Percentiles rank a stretch among this genome's conserved stretches.
Conservation (phyloP, 1,284 basidiomycete species). For the Rhodofomes roseus region DNA sequence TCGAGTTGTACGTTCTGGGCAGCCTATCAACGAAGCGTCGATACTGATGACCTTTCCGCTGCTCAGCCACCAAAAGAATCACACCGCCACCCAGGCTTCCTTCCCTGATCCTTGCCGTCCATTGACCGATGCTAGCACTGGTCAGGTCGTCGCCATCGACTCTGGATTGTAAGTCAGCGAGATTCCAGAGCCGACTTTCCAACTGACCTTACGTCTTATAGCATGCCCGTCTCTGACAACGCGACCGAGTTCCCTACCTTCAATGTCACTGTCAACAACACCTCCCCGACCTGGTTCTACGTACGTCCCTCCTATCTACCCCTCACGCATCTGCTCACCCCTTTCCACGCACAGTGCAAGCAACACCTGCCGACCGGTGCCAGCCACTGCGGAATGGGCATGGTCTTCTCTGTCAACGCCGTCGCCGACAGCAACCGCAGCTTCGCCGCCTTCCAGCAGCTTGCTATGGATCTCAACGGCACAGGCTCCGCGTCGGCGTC, state of each 20-base stretch:
- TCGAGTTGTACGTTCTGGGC: slow-evolving; percentile 47
- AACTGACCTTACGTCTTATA: slow-evolving; percentile 17
- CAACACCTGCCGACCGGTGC: slow-evolving; percentile 29
- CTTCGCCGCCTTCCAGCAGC: slow-evolving; percentile 38
- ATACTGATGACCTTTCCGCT: slow-evolving; percentile 1
- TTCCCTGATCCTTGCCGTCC: slow-evolving; percentile 57
- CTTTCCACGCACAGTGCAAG: slow-evolving; percentile 25
- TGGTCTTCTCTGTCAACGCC: slow-evolving; percentile 44
- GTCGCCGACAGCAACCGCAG: slow-evolving; percentile 35
- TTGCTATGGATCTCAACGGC: slow-evolving; percentile 33
- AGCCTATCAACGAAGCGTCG: not conserved
- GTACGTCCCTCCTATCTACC: slow-evolving; percentile 9
- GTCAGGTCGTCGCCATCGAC: slow-evolving; percentile 44
- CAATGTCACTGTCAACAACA: slow-evolving; percentile 54
- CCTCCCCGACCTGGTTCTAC: slow-evolving; percentile 41
- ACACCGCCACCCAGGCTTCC: slow-evolving; percentile 65
- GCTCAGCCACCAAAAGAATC: slow-evolving; percentile 54
- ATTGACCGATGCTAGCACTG: slow-evolving; percentile 35
- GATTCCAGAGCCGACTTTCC: not conserved
- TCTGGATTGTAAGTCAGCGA: slow-evolving; percentile 60
- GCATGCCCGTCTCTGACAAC: slow-evolving; percentile 45
- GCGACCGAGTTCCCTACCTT: slow-evolving; percentile 47
- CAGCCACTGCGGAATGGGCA: slow-evolving; percentile 38
- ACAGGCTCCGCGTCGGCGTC: slow-evolving; percentile 18
- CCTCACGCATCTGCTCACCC: not conserved